A percentile compares a stretch with the other conserved stretches of the same genome.
Evolutionary conservation across 1,284 basidiomycete genomes (phyloP).

Genomic region (Ustilago vetiveriae): DNA sequence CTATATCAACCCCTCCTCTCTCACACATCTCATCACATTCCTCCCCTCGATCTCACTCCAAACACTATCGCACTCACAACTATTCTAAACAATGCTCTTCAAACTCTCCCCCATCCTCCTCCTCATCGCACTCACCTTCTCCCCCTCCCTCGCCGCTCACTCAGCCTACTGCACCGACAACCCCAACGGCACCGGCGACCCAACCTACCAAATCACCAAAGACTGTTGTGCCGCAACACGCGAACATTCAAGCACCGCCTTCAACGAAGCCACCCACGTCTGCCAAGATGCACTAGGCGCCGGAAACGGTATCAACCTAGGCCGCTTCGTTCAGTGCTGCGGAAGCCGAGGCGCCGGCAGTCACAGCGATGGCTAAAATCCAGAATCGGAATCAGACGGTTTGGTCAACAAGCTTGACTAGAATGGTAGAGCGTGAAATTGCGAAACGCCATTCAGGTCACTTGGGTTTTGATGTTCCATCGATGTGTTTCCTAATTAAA

Average conservation of each 20-base stretch:
- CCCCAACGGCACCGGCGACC: not conserved
- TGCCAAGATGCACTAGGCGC: constrained; percentile 9
- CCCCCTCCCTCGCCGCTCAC: not conserved
- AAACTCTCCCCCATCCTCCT: not conserved
- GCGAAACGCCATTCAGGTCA: too few species aligned
- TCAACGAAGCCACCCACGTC: not conserved
- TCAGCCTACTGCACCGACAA: not conserved
- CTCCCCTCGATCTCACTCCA: too few species aligned
- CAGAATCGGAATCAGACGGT: too few species aligned
- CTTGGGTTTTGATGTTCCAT: too few species aligned
- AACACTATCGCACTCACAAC: too few species aligned
- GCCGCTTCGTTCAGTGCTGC: constrained; percentile 10
- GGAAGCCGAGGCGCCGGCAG: constrained; percentile 4
- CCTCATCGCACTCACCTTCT: not conserved
- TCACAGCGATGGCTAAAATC: too few species aligned
- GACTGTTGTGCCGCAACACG: constrained; percentile 14
- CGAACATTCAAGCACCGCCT: constrained; percentile 12
- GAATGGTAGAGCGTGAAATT: too few species aligned
- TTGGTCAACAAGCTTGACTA: too few species aligned
- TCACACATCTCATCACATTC: too few species aligned
- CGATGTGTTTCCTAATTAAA: too few species aligned
- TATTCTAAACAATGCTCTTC: too few species aligned
- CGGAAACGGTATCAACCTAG: constrained; percentile 14
- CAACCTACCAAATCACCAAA: constrained; percentile 7
- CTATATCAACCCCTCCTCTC: too few species aligned